Conservation (phyloP, 441 rosid genomes). For the Populus hybrid region DNA sequence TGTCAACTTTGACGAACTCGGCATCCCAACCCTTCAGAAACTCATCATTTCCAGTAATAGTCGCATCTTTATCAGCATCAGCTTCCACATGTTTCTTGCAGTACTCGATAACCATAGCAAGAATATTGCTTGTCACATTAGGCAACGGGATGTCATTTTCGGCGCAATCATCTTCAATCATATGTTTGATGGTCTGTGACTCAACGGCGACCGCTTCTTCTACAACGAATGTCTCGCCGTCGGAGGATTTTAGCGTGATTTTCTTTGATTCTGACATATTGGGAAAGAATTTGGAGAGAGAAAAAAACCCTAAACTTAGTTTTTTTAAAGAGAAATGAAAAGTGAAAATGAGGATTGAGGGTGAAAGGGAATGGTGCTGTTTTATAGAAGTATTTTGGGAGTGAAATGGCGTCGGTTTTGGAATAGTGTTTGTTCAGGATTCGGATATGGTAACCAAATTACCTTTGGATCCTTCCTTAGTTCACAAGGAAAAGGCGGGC, state of each 20-base stretch:
- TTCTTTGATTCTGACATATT: conserved; percentile 18
- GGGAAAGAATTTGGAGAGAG: not conserved
- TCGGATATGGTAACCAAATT: not conserved
- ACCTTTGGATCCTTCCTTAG: not conserved
- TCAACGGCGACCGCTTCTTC: conserved; percentile 36
- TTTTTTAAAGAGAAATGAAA: not conserved
- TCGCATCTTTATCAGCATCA: not conserved
- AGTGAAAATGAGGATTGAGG: not conserved
- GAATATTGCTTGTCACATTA: conserved; percentile 36
- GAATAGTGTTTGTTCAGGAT: not conserved
- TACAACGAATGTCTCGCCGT: conserved; percentile 42
- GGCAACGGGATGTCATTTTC: conserved; percentile 40
- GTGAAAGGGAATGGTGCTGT: not conserved
- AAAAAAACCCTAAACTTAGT: conserved; percentile 1
- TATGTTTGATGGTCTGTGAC: conserved; percentile 44
- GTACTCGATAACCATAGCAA: conserved; percentile 41
- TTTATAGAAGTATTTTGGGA: not conserved
- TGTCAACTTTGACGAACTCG: conserved; percentile 45
- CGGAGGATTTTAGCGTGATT: conserved; percentile 28
- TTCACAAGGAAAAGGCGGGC: not conserved
- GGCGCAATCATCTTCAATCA: conserved; percentile 50
- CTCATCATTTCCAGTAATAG: conserved; percentile 16
- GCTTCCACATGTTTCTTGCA: conserved; percentile 41
- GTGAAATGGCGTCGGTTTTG: not conserved
- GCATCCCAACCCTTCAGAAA: conserved; percentile 39